Percentiles rank a stretch among this genome's conserved stretches.
These are phyloP conservation scores for Panellus pusillus DNA, from an alignment of 768 basidiomycete species.

Conservation along the genomic window DNA sequence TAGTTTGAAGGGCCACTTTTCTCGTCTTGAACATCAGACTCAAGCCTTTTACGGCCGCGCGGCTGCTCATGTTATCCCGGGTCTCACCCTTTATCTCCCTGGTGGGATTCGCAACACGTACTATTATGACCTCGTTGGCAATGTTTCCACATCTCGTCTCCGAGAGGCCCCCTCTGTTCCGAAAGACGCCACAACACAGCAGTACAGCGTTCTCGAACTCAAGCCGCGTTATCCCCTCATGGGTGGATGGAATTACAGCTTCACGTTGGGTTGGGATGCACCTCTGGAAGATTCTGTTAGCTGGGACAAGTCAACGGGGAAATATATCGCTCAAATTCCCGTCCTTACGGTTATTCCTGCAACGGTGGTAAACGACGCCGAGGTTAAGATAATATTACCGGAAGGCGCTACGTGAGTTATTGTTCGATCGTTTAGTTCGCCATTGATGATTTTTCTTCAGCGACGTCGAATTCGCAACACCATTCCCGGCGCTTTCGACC, in stretches of 20 bases:
- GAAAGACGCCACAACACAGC: slow-evolving; percentile 50
- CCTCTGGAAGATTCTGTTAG: slow-evolving; percentile 71
- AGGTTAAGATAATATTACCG: slow-evolving; percentile 80
- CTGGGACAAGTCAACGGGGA: slow-evolving; percentile 61
- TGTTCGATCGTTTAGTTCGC: not conserved
- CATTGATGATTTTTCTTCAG: slow-evolving; percentile 40
- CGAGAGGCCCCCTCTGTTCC: slow-evolving; percentile 66
- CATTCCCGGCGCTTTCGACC: slow-evolving; percentile 73
- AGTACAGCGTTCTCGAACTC: slow-evolving; percentile 75
- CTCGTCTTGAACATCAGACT: slow-evolving; percentile 83
- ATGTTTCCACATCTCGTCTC: slow-evolving; percentile 92
- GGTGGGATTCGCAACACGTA: slow-evolving; percentile 80
- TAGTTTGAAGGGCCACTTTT: slow-evolving; percentile 95
- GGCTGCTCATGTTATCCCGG: slow-evolving; percentile 70
- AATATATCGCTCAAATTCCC: slow-evolving; percentile 78
- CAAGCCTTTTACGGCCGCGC: slow-evolving; percentile 68
- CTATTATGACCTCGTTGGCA: slow-evolving; percentile 91
- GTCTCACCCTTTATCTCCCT: slow-evolving; percentile 78
- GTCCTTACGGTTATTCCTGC: slow-evolving; percentile 82
- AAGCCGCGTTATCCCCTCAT: slow-evolving; percentile 89
- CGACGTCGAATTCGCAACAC: slow-evolving; percentile 71
- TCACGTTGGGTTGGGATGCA: slow-evolving; percentile 94
- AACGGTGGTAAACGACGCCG: slow-evolving; percentile 77
- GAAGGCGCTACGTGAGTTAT: slow-evolving; percentile 90
- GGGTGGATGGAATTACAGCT: slow-evolving; percentile 97